Conservation (phyloP, 1,284 basidiomycete genomes). For the Vanrija humicola region DNA sequence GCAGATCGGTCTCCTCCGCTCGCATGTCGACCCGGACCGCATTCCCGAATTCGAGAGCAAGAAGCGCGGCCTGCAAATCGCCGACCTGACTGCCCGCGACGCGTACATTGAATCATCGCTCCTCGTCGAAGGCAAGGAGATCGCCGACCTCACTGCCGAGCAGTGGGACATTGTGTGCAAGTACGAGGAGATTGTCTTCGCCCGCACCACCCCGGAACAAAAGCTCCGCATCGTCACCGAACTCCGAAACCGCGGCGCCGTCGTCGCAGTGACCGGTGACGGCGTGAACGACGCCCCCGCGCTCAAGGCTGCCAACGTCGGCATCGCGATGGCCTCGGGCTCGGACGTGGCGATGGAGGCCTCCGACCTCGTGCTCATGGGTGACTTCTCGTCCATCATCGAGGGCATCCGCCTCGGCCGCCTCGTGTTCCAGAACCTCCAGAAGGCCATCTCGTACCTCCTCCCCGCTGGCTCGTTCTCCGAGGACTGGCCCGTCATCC, state of each 20-base stretch:
- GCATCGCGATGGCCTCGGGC: constrained; percentile 53
- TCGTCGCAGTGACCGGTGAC: constrained; percentile 62
- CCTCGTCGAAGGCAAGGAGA: constrained; percentile 57
- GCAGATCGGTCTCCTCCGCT: constrained; percentile 59
- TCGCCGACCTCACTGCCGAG: constrained; percentile 51
- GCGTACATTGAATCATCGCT: constrained; percentile 34
- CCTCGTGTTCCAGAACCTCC: constrained; percentile 65
- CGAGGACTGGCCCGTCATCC: constrained; percentile 65
- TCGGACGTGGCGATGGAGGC: constrained; percentile 51
- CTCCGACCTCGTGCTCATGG: constrained; percentile 45
- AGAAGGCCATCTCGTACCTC: constrained; percentile 51
- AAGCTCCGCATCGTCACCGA: constrained; percentile 66
- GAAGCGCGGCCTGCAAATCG: constrained; percentile 22
- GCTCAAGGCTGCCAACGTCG: constrained; percentile 55
- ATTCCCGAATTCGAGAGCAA: constrained; percentile 20
- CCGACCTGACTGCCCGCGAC: constrained; percentile 1
- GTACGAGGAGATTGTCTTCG: constrained; percentile 68
- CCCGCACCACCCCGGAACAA: constrained; percentile 67
- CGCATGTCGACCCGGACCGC: constrained; percentile 48
- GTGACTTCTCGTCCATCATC: constrained; percentile 47
- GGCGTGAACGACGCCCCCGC: constrained; percentile 66
- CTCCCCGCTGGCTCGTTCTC: constrained; percentile 55
- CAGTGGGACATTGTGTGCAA: constrained; percentile 56
- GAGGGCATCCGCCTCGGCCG: constrained; percentile 56
- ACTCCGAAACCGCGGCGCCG: constrained; percentile 56